phyloP scores from a whole-genome alignment of 495 filamentous ascomycete species.

The Cudoniella acicularis region DNA sequence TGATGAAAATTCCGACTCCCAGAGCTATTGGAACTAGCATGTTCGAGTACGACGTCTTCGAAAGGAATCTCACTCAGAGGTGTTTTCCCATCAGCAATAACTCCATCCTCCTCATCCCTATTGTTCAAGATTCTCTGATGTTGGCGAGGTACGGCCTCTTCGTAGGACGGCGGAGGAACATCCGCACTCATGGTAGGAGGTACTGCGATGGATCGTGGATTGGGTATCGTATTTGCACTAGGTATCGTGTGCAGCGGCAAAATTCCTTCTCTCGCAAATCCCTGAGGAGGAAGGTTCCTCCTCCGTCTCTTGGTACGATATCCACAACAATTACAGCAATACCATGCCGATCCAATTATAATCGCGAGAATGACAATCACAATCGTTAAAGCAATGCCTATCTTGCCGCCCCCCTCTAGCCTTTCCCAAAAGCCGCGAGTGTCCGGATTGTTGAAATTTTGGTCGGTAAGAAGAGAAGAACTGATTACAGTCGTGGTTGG shows the following conservation, averaged over 20 bases:
- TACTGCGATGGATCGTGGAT: too few relatives aligned
- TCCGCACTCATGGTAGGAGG: neutral
- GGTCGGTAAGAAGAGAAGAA: too few relatives aligned
- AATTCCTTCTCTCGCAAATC: too few relatives aligned
- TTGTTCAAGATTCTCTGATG: slow-evolving; percentile 11
- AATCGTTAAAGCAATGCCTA: neutral
- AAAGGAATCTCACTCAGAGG: slow-evolving; percentile 26
- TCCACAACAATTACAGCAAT: slow-evolving; percentile 17
- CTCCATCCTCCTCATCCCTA: slow-evolving; percentile 16
- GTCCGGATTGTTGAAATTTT: neutral
- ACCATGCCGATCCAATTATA: slow-evolving; percentile 7
- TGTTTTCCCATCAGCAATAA: slow-evolving; percentile 25
- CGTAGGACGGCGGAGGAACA: slow-evolving; percentile 17
- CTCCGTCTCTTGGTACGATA: neutral
- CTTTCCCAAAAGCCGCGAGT: neutral
- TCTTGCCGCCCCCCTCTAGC: neutral
- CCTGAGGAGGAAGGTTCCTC: neutral
- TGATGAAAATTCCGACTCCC: slow-evolving; percentile 8
- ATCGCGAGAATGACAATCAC: slow-evolving; percentile 5
- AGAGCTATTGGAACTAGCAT: slow-evolving; percentile 2
- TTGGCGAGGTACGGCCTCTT: slow-evolving; percentile 12
- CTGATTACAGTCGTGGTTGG: too few relatives aligned
- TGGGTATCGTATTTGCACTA: too few relatives aligned
- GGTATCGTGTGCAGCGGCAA: slow-evolving; percentile 2
- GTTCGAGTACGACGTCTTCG: slow-evolving; percentile 22